Base-by-base conservation (phyloP, 2,329 filamentous ascomycete species). In the Colletotrichum sp. region DNA sequence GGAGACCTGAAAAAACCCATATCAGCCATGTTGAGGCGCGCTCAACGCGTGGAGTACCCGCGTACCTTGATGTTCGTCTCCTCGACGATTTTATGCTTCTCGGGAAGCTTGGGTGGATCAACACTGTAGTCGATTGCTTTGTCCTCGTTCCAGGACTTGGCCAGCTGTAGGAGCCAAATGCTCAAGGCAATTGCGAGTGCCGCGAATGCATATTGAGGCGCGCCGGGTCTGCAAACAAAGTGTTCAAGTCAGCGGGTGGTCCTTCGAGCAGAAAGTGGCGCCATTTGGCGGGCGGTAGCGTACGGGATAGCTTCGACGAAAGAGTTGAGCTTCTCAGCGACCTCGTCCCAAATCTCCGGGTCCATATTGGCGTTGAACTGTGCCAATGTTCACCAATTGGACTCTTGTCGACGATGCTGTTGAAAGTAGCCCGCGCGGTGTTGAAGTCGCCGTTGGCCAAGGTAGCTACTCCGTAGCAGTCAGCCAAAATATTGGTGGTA, bases 51-150 rank as follows among this genome's bases (percentile, higher is more conserved):
- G n/a, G 8, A 15, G 7, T 22, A n/a, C 19, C 39, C 27, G 15
- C 78, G 25, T 80, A 90, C 89, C 85, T 93, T 94, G 82, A 95
- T 88, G 22, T 88, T 88, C 2, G 93, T 89, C 44, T 89, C 83
- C 16, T 92, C 88, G 44, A 95, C 87, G 39, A 91, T 87, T 78
- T 89, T 88, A 65, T 89, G 87, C 72, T 90, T 88, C 82, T 89
- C 86, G 69, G 92, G 91, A 78, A 90, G 84, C 82, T 91, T 90
- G n/a, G 94, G 93, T 57, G 89, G 80, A 7, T 91, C 88, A 34
- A 95, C 89, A 62, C 84, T 85, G 85, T 94, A 96, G 39, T 86
- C 87, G 57, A 92, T 89, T 11, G 90, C 86, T 78, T 80, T 82
- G 70, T 86, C 85, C 55, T 83, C 81, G 71, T 85, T 82, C 61